These are phyloP conservation scores for Collybia sp. DNA, from an alignment of 768 basidiomycete species.

Conservation along the genomic window DNA sequence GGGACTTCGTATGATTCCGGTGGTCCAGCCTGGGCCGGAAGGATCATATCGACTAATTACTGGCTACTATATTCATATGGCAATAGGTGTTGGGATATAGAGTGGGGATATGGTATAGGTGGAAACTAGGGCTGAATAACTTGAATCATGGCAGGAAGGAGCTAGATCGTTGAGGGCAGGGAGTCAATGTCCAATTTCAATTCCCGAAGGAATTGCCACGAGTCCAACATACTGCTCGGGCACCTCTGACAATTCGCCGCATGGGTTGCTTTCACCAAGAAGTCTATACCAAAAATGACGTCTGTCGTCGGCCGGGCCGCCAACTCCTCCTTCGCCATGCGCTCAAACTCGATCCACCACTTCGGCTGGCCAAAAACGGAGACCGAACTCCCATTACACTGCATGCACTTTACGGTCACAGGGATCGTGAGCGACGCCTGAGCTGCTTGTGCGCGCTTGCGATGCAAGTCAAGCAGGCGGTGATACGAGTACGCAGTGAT, in stretches of 20 bases:
- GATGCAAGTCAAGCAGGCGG: slow-evolving; percentile 57
- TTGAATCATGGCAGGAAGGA: too few relatives aligned
- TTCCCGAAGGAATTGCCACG: slow-evolving; percentile 47
- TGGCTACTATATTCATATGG: too few relatives aligned
- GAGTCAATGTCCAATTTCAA: slow-evolving; percentile 32
- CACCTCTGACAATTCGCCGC: slow-evolving; percentile 58
- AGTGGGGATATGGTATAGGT: too few relatives aligned
- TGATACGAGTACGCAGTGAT: slow-evolving; percentile 70
- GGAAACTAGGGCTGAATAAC: too few relatives aligned
- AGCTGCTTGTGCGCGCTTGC: slow-evolving; percentile 44
- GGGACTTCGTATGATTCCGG: too few relatives aligned
- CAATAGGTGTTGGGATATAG: too few relatives aligned
- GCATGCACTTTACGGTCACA: slow-evolving; percentile 56
- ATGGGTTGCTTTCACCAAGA: slow-evolving; percentile 47
- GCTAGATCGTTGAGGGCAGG: too few relatives aligned
- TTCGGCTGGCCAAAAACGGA: slow-evolving; percentile 47
- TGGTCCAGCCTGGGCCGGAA: too few relatives aligned
- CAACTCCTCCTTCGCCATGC: slow-evolving; percentile 54
- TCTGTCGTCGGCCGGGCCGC: slow-evolving; percentile 49
- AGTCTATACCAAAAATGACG: slow-evolving; percentile 56
- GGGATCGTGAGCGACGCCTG: slow-evolving; percentile 39
- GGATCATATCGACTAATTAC: too few relatives aligned
- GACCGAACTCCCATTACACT: slow-evolving; percentile 52
- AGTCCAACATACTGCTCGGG: slow-evolving; percentile 59
- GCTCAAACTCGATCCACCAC: slow-evolving; percentile 68